Conservation (phyloP, 495 filamentous ascomycete genomes). For the Tetracladium setigerum region DNA sequence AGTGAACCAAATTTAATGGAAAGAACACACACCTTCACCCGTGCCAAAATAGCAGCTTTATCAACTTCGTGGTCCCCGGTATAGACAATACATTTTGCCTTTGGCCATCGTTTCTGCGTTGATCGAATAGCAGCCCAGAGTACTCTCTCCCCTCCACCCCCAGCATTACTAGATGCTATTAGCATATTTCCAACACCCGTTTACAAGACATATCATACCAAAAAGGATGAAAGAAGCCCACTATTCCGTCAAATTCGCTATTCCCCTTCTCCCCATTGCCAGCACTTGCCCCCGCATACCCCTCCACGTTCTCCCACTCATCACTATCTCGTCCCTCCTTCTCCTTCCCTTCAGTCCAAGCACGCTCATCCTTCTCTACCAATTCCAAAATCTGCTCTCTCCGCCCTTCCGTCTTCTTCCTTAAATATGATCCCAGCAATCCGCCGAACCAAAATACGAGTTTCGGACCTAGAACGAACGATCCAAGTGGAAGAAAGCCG, state of each 20-base stretch:
- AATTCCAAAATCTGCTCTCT: constrained; percentile 50
- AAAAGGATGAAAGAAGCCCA: constrained; percentile 97
- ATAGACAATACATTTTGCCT: constrained; percentile 83
- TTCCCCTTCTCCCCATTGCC: constrained; percentile 44
- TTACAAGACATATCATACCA: constrained; percentile 51
- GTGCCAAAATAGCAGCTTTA: constrained; percentile 68
- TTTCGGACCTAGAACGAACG: constrained; percentile 11
- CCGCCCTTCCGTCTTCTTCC: constrained; percentile 55
- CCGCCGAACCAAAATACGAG: constrained; percentile 13
- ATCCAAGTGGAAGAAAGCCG: constrained; percentile 3
- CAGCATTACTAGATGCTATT: constrained; percentile 66
- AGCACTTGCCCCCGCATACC: constrained; percentile 39
- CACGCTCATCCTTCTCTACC: constrained; percentile 44
- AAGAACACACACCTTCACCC: constrained; percentile 53
- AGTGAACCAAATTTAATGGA: neutral
- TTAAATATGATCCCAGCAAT: constrained; percentile 36
- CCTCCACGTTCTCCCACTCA: constrained; percentile 71
- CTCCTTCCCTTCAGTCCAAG: constrained; percentile 30
- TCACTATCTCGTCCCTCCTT: constrained; percentile 46
- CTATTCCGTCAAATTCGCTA: constrained; percentile 67
- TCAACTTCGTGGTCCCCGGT: constrained; percentile 86
- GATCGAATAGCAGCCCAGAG: constrained; percentile 93
- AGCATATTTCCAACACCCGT: neutral
- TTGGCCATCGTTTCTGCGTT: constrained; percentile 83
- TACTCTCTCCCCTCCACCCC: constrained; percentile 91